phyloP scores from a whole-genome alignment of 148 eudicot species.

The Rhododendron molle region DNA sequence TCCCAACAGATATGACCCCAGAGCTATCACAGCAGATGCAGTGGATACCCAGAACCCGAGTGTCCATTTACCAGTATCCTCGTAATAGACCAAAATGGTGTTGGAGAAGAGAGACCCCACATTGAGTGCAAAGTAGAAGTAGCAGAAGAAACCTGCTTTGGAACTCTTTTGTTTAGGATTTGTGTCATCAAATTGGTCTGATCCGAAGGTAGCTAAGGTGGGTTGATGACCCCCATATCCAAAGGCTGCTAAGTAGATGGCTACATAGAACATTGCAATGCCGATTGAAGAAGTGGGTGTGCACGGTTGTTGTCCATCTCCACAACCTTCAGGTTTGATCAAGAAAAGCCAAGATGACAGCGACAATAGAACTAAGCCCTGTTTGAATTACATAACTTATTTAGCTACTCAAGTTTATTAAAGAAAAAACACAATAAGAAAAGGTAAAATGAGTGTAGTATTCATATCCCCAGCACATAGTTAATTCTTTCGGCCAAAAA shows the following conservation, averaged over 20 bases:
- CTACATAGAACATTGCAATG: constrained; percentile 44
- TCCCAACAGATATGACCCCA: constrained; percentile 44
- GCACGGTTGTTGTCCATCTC: constrained; percentile 43
- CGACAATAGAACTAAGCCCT: constrained; percentile 70
- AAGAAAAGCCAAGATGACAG: constrained; percentile 57
- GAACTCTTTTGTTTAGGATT: constrained; percentile 29
- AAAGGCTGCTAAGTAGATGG: constrained; percentile 84
- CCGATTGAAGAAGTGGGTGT: constrained; percentile 31
- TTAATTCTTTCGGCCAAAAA: no score
- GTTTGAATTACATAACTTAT: neutral
- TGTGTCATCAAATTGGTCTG: constrained; percentile 74
- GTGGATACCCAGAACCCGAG: constrained; percentile 67
- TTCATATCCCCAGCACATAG: no score
- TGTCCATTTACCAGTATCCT: constrained; percentile 77
- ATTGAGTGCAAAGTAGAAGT: constrained; percentile 88
- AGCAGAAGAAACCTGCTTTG: constrained; percentile 58
- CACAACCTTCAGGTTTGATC: constrained; percentile 73
- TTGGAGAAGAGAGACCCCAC: constrained; percentile 79
- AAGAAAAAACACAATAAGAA: no score
- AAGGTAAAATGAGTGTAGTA: no score
- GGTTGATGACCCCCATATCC: constrained; percentile 99
- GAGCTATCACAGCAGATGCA: constrained; percentile 51
- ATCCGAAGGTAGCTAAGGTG: constrained; percentile 82
- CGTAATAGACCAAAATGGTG: constrained; percentile 73
- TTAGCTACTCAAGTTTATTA: neutral